phyloP scores from a whole-genome alignment of 768 basidiomycete genomes.

The Suillus subluteus region DNA sequence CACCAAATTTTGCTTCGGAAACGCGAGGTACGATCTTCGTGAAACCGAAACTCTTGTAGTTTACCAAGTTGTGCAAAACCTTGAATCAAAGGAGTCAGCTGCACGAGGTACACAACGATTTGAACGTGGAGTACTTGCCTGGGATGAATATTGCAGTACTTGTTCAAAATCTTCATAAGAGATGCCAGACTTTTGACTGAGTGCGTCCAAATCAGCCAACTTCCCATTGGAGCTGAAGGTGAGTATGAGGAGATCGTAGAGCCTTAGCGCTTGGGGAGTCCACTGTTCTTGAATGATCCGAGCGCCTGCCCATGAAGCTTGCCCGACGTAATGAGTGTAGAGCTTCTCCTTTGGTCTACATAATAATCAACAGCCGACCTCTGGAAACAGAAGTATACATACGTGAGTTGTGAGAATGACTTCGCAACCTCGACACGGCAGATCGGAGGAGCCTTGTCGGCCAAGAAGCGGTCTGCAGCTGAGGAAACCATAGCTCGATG shows the following conservation, averaged over 20 bases:
- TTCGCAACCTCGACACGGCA: slow-evolving; percentile 71
- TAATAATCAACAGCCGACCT: slow-evolving; percentile 5
- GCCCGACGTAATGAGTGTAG: slow-evolving; percentile 72
- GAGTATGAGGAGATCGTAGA: slow-evolving; percentile 74
- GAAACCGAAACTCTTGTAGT: slow-evolving; percentile 83
- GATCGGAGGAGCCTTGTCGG: slow-evolving; percentile 76
- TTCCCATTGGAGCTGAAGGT: slow-evolving; percentile 65
- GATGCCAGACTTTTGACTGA: slow-evolving; percentile 59
- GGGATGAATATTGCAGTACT: slow-evolving; percentile 70
- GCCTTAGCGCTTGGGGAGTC: slow-evolving; percentile 68
- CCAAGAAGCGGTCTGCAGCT: slow-evolving; percentile 64
- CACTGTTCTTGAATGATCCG: slow-evolving; percentile 85
- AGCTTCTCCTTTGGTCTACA: slow-evolving; percentile 74
- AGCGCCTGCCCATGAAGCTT: slow-evolving; percentile 84
- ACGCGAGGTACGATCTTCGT: slow-evolving; percentile 85
- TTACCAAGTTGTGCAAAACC: slow-evolving; percentile 52
- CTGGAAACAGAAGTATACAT: slow-evolving; percentile 12
- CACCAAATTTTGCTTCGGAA: slow-evolving; percentile 60
- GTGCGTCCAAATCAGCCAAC: slow-evolving; percentile 55
- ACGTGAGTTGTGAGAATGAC: slow-evolving; percentile 75
- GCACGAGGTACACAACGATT: background rate
- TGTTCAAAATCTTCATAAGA: slow-evolving; percentile 66
- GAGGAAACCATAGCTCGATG: slow-evolving; percentile 38
- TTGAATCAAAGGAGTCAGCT: slow-evolving; percentile 12
- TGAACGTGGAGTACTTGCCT: slow-evolving; percentile 45